Evolutionary conservation across 495 filamentous ascomycete species (phyloP).

Genomic region (Gamarada debralockiae): DNA sequence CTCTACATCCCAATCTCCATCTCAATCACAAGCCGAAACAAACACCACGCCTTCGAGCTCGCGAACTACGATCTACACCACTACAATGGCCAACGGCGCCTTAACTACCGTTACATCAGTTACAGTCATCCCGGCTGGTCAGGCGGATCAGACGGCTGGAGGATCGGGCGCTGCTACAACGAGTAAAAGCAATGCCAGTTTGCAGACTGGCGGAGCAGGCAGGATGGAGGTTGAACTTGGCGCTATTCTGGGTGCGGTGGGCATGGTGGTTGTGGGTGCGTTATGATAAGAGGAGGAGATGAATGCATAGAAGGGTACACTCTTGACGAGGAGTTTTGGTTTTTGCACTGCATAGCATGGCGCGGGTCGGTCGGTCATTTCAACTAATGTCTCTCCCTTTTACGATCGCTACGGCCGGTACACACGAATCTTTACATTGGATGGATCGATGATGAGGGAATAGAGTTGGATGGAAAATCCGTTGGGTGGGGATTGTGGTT

Average conservation of each 20-base stretch:
- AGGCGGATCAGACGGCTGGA: not conserved
- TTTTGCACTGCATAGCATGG: slow-evolving; percentile 7
- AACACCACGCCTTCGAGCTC: not conserved
- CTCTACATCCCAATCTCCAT: not conserved
- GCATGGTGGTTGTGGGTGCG: slow-evolving; percentile 8
- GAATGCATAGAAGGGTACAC: not conserved
- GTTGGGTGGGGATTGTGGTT: not conserved
- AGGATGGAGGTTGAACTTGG: not conserved
- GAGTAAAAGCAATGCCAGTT: slow-evolving; percentile 2
- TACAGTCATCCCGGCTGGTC: slow-evolving; percentile 20
- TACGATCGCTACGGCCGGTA: not conserved
- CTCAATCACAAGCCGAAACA: not conserved
- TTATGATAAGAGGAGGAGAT: slow-evolving; percentile 8
- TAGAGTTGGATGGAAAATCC: not conserved
- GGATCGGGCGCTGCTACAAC: not conserved
- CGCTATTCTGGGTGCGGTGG: slow-evolving; percentile 8
- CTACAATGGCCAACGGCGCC: slow-evolving; percentile 16
- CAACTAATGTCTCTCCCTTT: slow-evolving; percentile 5
- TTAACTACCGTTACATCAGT: slow-evolving; percentile 11
- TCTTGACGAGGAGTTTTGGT: not conserved
- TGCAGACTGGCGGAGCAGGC: slow-evolving; percentile 9
- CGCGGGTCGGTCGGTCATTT: not conserved
- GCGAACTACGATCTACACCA: slow-evolving; percentile 12
- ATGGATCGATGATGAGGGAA: not conserved
- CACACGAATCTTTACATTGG: not conserved